Base-by-base conservation (phyloP, 768 basidiomycete species). In the Leccinum disarticulatum region DNA sequence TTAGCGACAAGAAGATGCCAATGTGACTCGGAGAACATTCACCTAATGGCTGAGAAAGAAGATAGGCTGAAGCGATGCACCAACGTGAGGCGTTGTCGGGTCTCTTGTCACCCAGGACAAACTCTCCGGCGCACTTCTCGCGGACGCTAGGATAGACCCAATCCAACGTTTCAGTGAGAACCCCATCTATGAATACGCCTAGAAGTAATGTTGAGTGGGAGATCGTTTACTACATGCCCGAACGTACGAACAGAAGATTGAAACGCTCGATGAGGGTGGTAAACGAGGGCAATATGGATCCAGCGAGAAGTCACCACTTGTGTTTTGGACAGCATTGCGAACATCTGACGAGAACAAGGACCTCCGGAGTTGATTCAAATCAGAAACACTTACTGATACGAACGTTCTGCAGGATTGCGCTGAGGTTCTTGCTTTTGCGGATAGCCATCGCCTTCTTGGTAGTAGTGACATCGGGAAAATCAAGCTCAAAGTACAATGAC, bases 361-460 rank as follows among this genome's bases (percentile, higher is more conserved):
- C 43, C 4, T 22, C 43, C 41, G 5, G 3, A 30, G 3, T 38
- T 41, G 36, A 51, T 7, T 15, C 3, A 17, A 22, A 33, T 30
- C n/a, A 30, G 17, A 35, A 10, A 22, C 10, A 55, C 68, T 61
- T 54, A 70, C 70, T 59, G 36, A 61, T 27, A 15, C 22, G 36
- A 3, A 69, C 36, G 15, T n/a, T 50, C 35, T 69, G 61, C 43
- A 70, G 49, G 28, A 61, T 52, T 11, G 53, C 10, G 55, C 11
- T 36, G 15, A 53, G 52, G 15, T 81, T 83, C 63, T 77, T 82
- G 65, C 82, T 87, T 51, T 87, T 90, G 52, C 82, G 80, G 61
- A 96, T 90, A 3, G 83, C 77, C 85, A 90, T 88, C 6, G 87
- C 86, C 74, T 99, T 99, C 72, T 84, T 86, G 27, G 79, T 80